Conservation (phyloP, 352 stramenopile species). For the Phytophthora sp. region DNA sequence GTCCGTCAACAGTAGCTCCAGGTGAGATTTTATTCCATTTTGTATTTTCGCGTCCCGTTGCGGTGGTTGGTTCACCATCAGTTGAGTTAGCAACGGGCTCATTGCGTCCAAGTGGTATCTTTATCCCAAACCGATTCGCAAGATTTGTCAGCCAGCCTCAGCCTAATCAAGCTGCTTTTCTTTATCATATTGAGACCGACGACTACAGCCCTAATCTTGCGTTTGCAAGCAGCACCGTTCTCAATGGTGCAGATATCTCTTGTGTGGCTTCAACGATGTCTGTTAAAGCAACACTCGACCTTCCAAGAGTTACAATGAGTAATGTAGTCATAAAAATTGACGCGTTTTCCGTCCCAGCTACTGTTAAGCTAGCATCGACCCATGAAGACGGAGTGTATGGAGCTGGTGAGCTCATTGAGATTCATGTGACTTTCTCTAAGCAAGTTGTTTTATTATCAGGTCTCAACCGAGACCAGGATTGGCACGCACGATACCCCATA, state of each 20-base stretch:
- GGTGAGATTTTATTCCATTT: conserved; percentile 77
- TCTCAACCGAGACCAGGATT: conserved; percentile 66
- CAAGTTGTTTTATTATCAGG: conserved; percentile 62
- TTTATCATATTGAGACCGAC: conserved; percentile 65
- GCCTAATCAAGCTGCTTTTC: conserved; percentile 55
- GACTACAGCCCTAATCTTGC: conserved; percentile 63
- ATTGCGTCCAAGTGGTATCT: conserved; percentile 44
- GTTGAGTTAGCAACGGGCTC: conserved; percentile 69
- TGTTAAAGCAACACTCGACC: conserved; percentile 21
- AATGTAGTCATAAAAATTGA: conserved; percentile 52
- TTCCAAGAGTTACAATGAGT: conserved; percentile 46
- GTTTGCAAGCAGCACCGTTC: conserved; percentile 51
- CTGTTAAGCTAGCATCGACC: conserved; percentile 59
- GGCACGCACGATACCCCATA: conserved; percentile 46
- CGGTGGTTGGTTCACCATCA: conserved; percentile 47
- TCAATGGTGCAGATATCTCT: conserved; percentile 49
- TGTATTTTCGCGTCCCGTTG: conserved; percentile 63
- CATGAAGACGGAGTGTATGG: conserved; percentile 59
- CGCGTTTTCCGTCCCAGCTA: conserved; percentile 57
- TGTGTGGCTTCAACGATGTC: conserved; percentile 54
- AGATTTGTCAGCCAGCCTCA: conserved; percentile 52
- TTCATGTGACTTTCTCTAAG: conserved; percentile 76
- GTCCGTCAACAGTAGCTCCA: conserved; percentile 51
- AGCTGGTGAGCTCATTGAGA: conserved; percentile 68
- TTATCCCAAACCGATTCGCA: conserved; percentile 55